phyloP scores from a whole-genome alignment of 257 asterid genomes.

The Anisodus tanguticus region DNA sequence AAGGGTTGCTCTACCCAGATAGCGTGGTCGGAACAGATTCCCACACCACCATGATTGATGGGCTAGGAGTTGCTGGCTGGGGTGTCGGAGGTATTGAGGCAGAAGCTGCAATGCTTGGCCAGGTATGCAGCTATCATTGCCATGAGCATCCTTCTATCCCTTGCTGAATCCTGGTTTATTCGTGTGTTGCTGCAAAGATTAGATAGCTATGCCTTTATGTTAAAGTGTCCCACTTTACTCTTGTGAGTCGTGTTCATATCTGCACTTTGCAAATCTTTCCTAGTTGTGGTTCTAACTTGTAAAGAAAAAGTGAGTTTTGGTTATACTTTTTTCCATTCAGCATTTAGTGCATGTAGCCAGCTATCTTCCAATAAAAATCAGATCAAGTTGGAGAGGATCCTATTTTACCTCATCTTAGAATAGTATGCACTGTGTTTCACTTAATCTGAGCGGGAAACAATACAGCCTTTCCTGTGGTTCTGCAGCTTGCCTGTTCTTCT shows the following conservation, averaged over 20 bases:
- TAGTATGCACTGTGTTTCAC: neutral
- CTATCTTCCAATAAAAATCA: slow-evolving; percentile 13
- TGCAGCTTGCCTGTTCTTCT: slow-evolving; percentile 21
- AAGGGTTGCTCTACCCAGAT: slow-evolving; percentile 88
- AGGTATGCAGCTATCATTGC: slow-evolving; percentile 49
- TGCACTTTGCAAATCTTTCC: neutral
- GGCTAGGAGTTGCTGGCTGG: slow-evolving; percentile 98
- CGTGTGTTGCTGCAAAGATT: neutral
- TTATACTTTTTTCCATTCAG: neutral
- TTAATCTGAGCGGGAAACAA: neutral
- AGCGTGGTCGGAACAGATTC: slow-evolving; percentile 98
- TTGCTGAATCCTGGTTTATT: slow-evolving; percentile 18
- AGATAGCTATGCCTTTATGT: neutral
- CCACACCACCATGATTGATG: slow-evolving; percentile 98
- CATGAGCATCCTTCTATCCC: slow-evolving; percentile 12
- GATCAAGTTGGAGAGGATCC: neutral
- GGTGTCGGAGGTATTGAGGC: slow-evolving; percentile 99
- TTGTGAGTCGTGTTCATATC: neutral
- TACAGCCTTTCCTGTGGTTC: neutral
- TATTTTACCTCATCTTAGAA: neutral
- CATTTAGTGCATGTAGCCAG: neutral
- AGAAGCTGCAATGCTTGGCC: slow-evolving; percentile 98
- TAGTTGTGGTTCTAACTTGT: neutral
- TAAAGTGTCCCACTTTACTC: neutral
- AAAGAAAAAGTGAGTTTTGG: neutral